Evolutionary conservation across 148 eudicot species (phyloP), one percentile per base, ranked within the genome.

Genomic region (Selenicereus undatus): DNA sequence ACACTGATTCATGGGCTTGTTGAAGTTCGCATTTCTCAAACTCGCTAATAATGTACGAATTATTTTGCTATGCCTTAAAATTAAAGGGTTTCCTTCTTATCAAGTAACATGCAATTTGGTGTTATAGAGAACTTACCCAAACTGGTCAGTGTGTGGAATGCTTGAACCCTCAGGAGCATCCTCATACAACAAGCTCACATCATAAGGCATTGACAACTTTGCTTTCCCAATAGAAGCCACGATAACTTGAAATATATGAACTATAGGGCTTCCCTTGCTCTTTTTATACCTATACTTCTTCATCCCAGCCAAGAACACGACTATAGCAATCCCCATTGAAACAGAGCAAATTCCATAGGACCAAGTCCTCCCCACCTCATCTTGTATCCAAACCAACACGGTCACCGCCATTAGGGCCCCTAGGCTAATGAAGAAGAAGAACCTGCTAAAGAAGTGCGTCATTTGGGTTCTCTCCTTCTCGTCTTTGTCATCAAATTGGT

Each of bases 391-490:
- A 5, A 94, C 94, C 11, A 94, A 86, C 60, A 95, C 91, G 0
- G 99, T 95, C 36, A 95, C 99, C 0, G 97, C 99, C 83, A 86
- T 62, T 22, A 95, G 32, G 22, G 97, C 88, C 32, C 99, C 99
- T n/a, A 90, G 75, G 84, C 93, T 91, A 10, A 95, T 92, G 89
- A 92, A 92, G 87, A 95, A 95, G 87, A 93, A 93, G 86, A 95
- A 95, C 76, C 99, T 84, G 70, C 93, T 90, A 82, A 95, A 95
- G 87, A 95, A 95, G n/a, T 84, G 91, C 0, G 93, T 91, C 99
- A 89, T 95, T 73, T 92, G 93, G 0, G 93, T 85, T 52, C 84
- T 90, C 60, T 95, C 99, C 65, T 83, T 88, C 62, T 88, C 90
- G 21, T 95, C 93, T 29, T 87, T 82, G 48, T 87, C 89, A 51